Percentiles rank a stretch among this genome's conserved stretches.
These are phyloP conservation scores for Gossypium stocksii DNA, from an alignment of 345 rosid species.

Conservation along the genomic window DNA sequence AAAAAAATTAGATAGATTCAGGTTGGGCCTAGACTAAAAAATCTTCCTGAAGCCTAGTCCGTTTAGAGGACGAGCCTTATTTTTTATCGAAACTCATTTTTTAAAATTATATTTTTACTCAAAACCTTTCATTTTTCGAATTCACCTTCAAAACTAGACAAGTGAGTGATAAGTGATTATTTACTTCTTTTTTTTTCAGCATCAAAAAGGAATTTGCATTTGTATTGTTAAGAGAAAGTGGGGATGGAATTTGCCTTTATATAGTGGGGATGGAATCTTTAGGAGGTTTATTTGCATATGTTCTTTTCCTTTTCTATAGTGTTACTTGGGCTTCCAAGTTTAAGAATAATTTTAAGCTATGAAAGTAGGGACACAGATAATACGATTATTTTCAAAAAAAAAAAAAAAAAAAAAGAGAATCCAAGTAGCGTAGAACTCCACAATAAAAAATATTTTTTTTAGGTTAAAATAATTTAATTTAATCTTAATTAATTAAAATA, in stretches of 20 bases:
- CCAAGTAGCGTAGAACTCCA: no score
- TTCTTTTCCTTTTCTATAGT: not conserved
- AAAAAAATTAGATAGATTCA: no score
- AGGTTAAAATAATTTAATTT: no score
- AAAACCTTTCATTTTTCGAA: not conserved
- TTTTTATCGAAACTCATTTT: no score
- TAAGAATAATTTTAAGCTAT: not conserved
- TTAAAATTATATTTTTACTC: not conserved
- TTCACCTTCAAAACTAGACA: not conserved
- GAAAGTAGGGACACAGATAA: no score
- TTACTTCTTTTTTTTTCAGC: no score
- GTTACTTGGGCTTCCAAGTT: not conserved
- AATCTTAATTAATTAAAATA: no score
- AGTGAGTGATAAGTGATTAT: not conserved
- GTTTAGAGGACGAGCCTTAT: no score
- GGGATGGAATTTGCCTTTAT: slow-evolving; percentile 11
- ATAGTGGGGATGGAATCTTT: not conserved
- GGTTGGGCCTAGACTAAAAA: fast-evolving
- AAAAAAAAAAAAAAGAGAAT: no score
- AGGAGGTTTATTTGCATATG: not conserved
- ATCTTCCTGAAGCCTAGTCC: fast-evolving
- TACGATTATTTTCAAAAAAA: no score
- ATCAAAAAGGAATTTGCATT: not conserved
- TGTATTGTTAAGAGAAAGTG: not conserved
- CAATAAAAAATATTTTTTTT: no score